A percentile compares a stretch with the other conserved stretches of the same genome.
These are phyloP conservation scores for Yamadazyma sp. DNA, from an alignment of 805 yeast genomes.

Conservation along the genomic window DNA sequence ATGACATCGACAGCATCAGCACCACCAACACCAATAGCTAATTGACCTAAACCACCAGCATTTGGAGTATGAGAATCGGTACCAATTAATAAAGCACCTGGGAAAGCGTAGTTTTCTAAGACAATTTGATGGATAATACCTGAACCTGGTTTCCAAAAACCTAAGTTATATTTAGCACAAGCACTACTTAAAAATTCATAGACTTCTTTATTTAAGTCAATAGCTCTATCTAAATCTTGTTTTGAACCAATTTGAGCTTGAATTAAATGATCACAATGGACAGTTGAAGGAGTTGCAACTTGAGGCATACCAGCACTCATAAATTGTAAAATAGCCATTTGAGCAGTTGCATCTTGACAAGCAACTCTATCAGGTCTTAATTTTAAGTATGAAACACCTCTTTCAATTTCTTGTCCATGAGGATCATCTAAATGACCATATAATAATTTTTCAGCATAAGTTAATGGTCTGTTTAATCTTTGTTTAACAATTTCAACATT, in stretches of 20 bases:
- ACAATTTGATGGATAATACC: conserved; percentile 98
- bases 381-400: conserved; percentile 90
- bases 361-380: conserved; percentile 97
- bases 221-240: conserved; percentile 80
- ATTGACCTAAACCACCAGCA: conserved; percentile 97
- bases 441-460: conserved; percentile 92
- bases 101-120: conserved; percentile 93
- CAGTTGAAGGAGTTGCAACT: conserved; percentile 93
- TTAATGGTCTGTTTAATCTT: conserved; percentile 83
- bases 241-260: conserved; percentile 93
- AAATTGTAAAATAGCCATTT: conserved; percentile 95
- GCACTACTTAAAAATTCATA: conserved; percentile 87
- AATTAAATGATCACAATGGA: conserved; percentile 96
- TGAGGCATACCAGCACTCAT: conserved; percentile 92
- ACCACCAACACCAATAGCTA: conserved; percentile 99
- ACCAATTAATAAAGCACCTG: conserved; percentile 95
- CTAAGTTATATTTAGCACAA: conserved; percentile 92
- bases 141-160: conserved; percentile 99
- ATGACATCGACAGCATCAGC: conserved; percentile 98
- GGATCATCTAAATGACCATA: conserved; percentile 96
- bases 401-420: conserved; percentile 74
- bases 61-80: conserved; percentile 98
- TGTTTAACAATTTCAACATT: conserved; percentile 80
- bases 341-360: conserved; percentile 99
- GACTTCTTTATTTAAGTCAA: conserved; percentile 88